phyloP scores from a whole-genome alignment of 1,284 basidiomycete species.

The Blastosporella zonata region DNA sequence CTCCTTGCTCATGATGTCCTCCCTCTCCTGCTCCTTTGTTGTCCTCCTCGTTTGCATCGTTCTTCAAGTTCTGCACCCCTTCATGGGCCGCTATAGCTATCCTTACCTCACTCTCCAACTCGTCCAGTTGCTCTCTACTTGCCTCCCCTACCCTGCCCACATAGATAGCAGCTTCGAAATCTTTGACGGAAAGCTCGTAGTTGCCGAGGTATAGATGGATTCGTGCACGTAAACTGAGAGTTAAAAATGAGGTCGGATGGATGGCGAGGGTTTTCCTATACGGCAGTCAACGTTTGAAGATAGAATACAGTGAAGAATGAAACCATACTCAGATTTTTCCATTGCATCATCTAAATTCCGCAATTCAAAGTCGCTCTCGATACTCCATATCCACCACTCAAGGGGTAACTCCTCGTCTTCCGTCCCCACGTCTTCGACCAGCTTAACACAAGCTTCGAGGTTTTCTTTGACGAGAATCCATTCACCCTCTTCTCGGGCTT shows the following conservation, averaged over 20 bases:
- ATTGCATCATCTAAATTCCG: conserved; percentile 70
- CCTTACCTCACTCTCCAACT: conserved; percentile 70
- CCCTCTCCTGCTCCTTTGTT: conserved; percentile 78
- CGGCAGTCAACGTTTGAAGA: too few relatives aligned
- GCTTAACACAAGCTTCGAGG: conserved; percentile 64
- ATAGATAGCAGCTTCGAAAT: conserved; percentile 78
- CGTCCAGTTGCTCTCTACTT: too few relatives aligned
- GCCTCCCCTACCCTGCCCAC: too few relatives aligned
- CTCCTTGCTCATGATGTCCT: too few relatives aligned
- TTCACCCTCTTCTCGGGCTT: conserved; percentile 57
- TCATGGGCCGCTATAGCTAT: conserved; percentile 77
- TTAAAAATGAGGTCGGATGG: conserved; percentile 74
- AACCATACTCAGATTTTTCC: conserved; percentile 65
- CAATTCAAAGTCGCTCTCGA: conserved; percentile 72
- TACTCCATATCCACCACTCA: conserved; percentile 77
- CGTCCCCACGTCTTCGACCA: too few relatives aligned
- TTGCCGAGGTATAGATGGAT: conserved; percentile 74
- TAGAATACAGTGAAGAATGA: conserved; percentile 6
- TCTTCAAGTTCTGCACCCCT: conserved; percentile 83
- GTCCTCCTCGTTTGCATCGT: conserved; percentile 65
- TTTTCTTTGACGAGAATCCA: conserved; percentile 74
- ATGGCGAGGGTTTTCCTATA: conserved; percentile 68
- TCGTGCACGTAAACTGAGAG: conserved; percentile 80
- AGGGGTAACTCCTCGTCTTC: conserved; percentile 71
- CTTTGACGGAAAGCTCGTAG: conserved; percentile 69